Evolutionary conservation across 805 yeast genomes (phyloP).

Genomic region (Zygosaccharomyces bailii): DNA sequence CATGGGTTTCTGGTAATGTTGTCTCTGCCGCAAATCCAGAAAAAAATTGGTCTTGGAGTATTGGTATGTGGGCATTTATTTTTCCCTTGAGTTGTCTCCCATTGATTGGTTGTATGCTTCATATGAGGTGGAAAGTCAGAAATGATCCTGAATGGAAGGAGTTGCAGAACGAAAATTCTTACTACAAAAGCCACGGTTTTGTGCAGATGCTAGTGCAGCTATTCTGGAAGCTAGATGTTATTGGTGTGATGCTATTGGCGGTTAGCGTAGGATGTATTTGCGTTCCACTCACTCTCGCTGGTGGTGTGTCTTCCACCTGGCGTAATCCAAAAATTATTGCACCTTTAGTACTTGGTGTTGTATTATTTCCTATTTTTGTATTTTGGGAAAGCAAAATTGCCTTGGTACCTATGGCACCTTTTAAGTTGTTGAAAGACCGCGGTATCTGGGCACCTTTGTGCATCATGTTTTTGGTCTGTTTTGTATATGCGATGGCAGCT

Average conservation of each 20-base stretch:
- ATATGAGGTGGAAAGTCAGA: conserved; percentile 56
- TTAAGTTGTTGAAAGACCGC: conserved; percentile 56
- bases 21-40: conserved; percentile 37
- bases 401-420: conserved; percentile 61
- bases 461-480: conserved; percentile 55
- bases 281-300: conserved; percentile 74
- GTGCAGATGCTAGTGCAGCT: conserved; percentile 35
- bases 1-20: conserved; percentile 72
- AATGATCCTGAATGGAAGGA: conserved; percentile 50
- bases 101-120: conserved; percentile 47
- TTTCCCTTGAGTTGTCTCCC: conserved; percentile 65
- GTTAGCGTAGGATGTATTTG: conserved; percentile 60
- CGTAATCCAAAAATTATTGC: conserved; percentile 58
- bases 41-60: conserved; percentile 63
- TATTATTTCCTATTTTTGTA: conserved; percentile 53
- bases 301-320: conserved; percentile 59
- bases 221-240: conserved; percentile 63
- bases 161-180: conserved; percentile 41
- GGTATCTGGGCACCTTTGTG: conserved; percentile 68
- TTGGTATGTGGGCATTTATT: conserved; percentile 78
- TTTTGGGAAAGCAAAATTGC: conserved; percentile 58
- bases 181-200: conserved; percentile 39
- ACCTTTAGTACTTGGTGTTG: conserved; percentile 66
- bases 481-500: conserved; percentile 65
- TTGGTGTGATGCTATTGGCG: conserved; percentile 57